A percentile compares a stretch with the other conserved stretches of the same genome.
Conservation (phyloP, 2,329 filamentous ascomycete species). For the Nemania sp. region DNA sequence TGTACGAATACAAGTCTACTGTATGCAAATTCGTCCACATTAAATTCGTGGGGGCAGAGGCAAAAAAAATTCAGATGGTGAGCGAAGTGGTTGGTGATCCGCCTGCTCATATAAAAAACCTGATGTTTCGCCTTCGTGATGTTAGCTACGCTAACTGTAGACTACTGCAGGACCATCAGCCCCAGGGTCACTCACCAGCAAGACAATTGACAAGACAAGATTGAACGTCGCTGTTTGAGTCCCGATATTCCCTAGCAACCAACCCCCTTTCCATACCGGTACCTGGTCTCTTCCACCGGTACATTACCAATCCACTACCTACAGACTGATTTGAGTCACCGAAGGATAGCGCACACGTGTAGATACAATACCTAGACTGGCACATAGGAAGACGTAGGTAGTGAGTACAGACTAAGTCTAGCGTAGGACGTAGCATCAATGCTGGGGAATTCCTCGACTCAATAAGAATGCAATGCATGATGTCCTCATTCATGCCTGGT, state of each 20-base stretch:
- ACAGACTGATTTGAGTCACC: neutral
- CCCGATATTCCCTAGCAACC: neutral
- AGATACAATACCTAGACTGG: no score
- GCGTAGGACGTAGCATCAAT: no score
- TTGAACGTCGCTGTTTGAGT: neutral
- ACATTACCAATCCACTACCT: neutral
- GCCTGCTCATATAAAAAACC: constrained; percentile 12
- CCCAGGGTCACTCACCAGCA: no score
- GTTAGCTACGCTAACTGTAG: no score
- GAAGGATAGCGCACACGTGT: no score
- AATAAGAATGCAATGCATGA: constrained; percentile 30
- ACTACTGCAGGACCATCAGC: no score
- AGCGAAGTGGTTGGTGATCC: constrained; percentile 4
- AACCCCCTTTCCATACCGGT: neutral
- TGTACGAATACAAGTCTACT: no score
- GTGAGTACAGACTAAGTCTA: no score
- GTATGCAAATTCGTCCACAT: no score
- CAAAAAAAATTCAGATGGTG: neutral
- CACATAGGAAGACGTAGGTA: no score
- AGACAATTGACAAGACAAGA: neutral
- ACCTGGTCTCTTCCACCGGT: no score
- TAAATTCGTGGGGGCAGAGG: no score
- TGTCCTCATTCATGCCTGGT: constrained; percentile 35
- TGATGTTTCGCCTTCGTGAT: constrained; percentile 10
- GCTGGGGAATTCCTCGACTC: neutral